Evolutionary conservation across 78 protist genomes (phyloP).

Genomic region (Capsaspora owczarzaki): DNA sequence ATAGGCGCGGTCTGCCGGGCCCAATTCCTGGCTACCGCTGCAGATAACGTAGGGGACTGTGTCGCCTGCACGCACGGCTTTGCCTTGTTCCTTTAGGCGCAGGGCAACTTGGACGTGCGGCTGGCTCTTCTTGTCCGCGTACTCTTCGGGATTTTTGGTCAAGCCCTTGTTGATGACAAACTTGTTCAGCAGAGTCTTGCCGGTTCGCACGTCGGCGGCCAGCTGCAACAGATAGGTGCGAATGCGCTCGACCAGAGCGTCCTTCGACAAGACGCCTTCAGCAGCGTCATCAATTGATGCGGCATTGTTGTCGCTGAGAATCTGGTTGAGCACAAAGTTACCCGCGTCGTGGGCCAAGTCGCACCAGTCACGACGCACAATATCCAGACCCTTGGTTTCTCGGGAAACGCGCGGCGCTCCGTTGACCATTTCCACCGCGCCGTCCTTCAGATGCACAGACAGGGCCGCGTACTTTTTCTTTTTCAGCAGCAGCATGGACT

Average conservation of each 20-base stretch:
- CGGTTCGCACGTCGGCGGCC: slow-evolving; percentile 17
- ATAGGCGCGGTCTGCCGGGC: slow-evolving; percentile 27
- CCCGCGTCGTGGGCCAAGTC: slow-evolving; percentile 64
- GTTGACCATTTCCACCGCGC: no score
- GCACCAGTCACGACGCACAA: slow-evolving; percentile 98
- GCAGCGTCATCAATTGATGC: no score
- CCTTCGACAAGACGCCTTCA: not conserved
- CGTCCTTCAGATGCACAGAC: slow-evolving; percentile 9
- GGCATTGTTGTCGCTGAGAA: slow-evolving; percentile 47
- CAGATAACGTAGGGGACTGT: slow-evolving; percentile 85
- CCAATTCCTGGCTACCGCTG: slow-evolving; percentile 11
- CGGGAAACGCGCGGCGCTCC: no score
- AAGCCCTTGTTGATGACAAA: slow-evolving; percentile 64
- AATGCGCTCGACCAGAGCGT: not conserved
- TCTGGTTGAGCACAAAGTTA: slow-evolving; percentile 43
- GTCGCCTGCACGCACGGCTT: slow-evolving; percentile 69
- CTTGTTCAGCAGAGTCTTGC: slow-evolving; percentile 23
- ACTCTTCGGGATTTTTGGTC: slow-evolving; percentile 76
- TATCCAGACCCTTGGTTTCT: slow-evolving; percentile 89
- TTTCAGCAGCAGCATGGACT: slow-evolving; percentile 78
- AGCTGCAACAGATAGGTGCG: not conserved
- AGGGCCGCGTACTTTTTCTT: slow-evolving; percentile 98
- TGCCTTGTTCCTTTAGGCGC: slow-evolving; percentile 13
- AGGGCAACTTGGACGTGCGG: slow-evolving; percentile 85
- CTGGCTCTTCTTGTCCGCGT: slow-evolving; percentile 78